Base-by-base conservation (phyloP, 768 basidiomycete genomes). In the Boletus rubropictus region DNA sequence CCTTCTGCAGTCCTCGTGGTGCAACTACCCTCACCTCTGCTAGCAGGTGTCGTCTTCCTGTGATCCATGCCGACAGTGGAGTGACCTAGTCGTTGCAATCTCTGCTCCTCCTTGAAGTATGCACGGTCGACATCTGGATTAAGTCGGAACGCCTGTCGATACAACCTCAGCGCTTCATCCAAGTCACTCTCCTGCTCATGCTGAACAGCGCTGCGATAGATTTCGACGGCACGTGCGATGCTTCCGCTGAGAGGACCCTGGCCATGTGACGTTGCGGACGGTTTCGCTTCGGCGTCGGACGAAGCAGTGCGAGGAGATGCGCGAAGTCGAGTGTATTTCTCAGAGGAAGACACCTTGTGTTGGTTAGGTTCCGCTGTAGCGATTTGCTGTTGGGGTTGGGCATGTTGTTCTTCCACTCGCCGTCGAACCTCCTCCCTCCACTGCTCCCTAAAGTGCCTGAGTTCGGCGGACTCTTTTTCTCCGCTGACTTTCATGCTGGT, bases 21-120 rank as follows among this genome's bases (percentile, higher is more conserved):
- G 65, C 82, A 82, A 57, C 64, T 15, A 12, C 89, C 57, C 89
- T 44, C 56, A 7, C 11, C 88, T 8, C 68, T 95, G 49, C 88
- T 88, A 1, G 88, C 89, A 86, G 82, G 85, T 45, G 79, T 84
- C 61, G 77, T 85, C 31, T 82, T 86, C 55, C 82, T 87, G 63
- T 78, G 77, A 12, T 74, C 74, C 40, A 79, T 79, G 82, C 36
- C 32, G 12, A 15, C 17, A 22, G 33, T 20, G 25, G 57, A 41
- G 35, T 38, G 46, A 32, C 39, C 38, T 22, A 39, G 39, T 34
- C 55, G 49, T 9, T 56, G 54, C 27, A 55, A 27, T 46, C 56
- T 60, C 35, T 59, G 68, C 58, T 87, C 83, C 50, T 81, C 73
- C 34, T 73, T 71, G 50, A 76, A 72, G 65, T 86, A 91, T 1